Base-by-base conservation (phyloP, 2,329 filamentous ascomycete species). In the Aureobasidium namibiae region DNA sequence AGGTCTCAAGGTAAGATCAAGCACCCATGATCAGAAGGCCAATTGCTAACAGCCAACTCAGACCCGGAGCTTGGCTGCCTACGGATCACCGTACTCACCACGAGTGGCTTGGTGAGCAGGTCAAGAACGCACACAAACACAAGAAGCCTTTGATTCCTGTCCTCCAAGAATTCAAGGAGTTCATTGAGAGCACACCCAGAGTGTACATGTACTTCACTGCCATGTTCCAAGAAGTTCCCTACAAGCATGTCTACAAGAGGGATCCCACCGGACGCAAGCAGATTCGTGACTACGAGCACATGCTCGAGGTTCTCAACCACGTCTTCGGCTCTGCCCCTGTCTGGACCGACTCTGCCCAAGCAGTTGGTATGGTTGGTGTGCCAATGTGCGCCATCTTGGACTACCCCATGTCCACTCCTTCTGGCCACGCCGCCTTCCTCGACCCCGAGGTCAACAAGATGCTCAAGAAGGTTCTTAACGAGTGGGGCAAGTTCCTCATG, bases 301-400 rank as follows among this genome's bases (percentile, higher is more conserved):
- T 90, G 82, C 76, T 90, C 21, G 73, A 76, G 23, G 76, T 88
- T 9, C 75, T 90, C 53, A 88, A 89, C 67, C 80, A 87, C 42
- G 68, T 76, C 41, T 66, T 77, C 41, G 46, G 34, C 10, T 69
- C 67, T 13, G 73, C 74, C 1, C 75, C 75, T 7, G 66, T 67
- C 11, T 78, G 76, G 75, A 74, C 64, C 39, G 70, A 76, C 61
- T 65, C 67, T 10, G 66, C 71, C 1, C 68, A 14, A 65, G 38
- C 24, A 14, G 60, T 58, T 14, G 59, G 59, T 18, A 61, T 61
- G 59, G 59, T 61, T 14, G 59, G 59, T 42, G 31, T 61, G 16
- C 59, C 59, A 14, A 61, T 85, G 67, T 80, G 80, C 60, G 81
- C 80, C 0, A 72, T 85, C 9, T 69, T 85, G 13, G 79, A 83